These are phyloP conservation scores for Phaffomyces thermotolerans DNA, from an alignment of 805 yeast genomes.

Conservation along the genomic window DNA sequence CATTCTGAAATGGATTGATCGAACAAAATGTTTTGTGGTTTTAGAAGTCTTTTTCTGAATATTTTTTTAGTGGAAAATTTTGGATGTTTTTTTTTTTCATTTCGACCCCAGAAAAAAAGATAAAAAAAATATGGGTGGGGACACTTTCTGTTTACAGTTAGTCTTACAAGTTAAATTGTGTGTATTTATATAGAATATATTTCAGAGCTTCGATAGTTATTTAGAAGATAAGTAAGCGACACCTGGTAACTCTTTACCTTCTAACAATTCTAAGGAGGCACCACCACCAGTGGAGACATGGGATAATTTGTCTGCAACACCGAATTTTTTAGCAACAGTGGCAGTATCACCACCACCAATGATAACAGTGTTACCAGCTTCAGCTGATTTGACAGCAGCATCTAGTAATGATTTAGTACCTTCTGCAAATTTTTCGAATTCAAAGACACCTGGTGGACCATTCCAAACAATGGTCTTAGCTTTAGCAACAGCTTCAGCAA, in stretches of 20 bases:
- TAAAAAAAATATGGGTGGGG: not conserved
- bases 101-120: not conserved
- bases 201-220: constrained; percentile 17
- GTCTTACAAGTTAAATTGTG: not conserved
- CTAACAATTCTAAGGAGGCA: constrained; percentile 96
- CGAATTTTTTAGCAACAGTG: constrained; percentile 96
- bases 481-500: constrained; percentile 73
- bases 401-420: constrained; percentile 91
- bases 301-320: constrained; percentile 91
- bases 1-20: constrained; percentile 15
- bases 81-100: not conserved
- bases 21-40: not conserved
- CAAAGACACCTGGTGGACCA: constrained; percentile 99
- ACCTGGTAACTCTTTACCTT: constrained; percentile 98
- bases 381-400: constrained; percentile 80
- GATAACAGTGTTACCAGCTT: constrained; percentile 87
- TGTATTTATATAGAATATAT: not conserved
- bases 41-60: too few species aligned
- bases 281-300: constrained; percentile 99
- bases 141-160: not conserved
- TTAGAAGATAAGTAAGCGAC: constrained; percentile 86
- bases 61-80: too few species aligned
- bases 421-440: constrained; percentile 82
- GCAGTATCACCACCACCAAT: constrained; percentile 99
- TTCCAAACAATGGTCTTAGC: constrained; percentile 99